These are phyloP conservation scores for Pseudocercospora musae DNA, from an alignment of 2,329 filamentous ascomycete genomes.

Conservation along the genomic window DNA sequence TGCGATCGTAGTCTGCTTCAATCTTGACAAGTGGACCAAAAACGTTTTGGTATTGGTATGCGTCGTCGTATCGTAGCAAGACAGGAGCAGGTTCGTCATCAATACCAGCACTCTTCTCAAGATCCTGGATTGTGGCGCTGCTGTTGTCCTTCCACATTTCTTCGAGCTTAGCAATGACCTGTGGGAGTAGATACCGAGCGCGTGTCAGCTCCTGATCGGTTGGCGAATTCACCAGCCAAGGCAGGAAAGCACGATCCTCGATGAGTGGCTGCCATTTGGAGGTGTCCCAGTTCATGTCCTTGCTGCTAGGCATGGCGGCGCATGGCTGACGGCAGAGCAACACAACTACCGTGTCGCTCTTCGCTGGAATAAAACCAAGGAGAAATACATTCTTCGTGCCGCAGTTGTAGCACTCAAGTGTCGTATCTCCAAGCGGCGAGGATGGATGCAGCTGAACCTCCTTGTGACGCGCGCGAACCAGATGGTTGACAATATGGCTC, in stretches of 20 bases:
- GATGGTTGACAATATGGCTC: conserved; percentile 96
- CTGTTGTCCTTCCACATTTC: conserved; percentile 98
- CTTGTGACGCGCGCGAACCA: conserved; percentile 95
- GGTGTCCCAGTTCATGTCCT: conserved; percentile 99
- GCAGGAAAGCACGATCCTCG: conserved; percentile 89
- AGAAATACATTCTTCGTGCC: conserved; percentile 99
- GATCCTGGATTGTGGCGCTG: conserved; percentile 79
- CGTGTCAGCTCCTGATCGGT: conserved; percentile 94
- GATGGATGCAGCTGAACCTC: conserved; percentile 95
- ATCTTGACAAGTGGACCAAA: conserved; percentile 98
- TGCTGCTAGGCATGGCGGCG: conserved; percentile 88
- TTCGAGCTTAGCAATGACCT: conserved; percentile 93
- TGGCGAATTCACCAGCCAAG: conserved; percentile 86
- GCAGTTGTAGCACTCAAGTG: conserved; percentile 98
- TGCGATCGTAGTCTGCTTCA: conserved; percentile 98
- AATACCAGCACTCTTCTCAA: conserved; percentile 86
- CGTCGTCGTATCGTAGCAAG: conserved; percentile 89
- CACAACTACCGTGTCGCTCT: conserved; percentile 97
- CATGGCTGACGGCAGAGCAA: conserved; percentile 95
- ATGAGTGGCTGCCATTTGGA: conserved; percentile 97
- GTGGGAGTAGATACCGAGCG: conserved; percentile 85
- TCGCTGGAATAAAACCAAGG: conserved; percentile 95
- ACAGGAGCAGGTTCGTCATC: conserved; percentile 96
- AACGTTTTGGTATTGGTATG: conserved; percentile 97
- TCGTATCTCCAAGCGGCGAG: conserved; percentile 90